Percentiles rank a stretch among this genome's conserved stretches.
Conservation (phyloP, 2,329 filamentous ascomycete genomes). For the Blastomyces gilchristii region DNA sequence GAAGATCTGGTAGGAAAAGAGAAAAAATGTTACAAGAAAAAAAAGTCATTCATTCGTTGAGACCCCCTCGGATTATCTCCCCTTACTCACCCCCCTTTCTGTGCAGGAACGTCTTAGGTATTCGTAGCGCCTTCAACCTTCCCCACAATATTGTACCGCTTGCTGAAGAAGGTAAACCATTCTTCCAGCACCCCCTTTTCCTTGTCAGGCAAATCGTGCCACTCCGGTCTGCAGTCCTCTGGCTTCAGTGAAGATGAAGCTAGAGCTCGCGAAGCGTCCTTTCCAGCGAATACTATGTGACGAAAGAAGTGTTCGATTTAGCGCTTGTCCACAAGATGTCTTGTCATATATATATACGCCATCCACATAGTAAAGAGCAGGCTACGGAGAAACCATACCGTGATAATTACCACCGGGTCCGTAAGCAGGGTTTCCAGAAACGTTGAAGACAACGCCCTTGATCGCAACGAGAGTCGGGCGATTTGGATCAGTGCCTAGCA, state of each 20-base stretch:
- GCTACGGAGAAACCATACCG: slow-evolving; percentile 46
- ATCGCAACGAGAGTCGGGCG: slow-evolving; percentile 50
- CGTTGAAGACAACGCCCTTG: slow-evolving; percentile 90
- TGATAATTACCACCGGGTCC: slow-evolving; percentile 72
- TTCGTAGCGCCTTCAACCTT: slow-evolving; percentile 35
- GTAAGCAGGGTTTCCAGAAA: slow-evolving; percentile 81
- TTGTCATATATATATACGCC: background rate
- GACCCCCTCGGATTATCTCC: background rate
- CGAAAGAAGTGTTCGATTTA: background rate
- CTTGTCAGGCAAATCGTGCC: slow-evolving; percentile 72
- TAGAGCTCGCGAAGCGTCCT: slow-evolving; percentile 87
- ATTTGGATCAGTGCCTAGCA: slow-evolving; percentile 14
- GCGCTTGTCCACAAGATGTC: background rate
- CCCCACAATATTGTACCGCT: slow-evolving; percentile 74
- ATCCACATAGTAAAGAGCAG: background rate
- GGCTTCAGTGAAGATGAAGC: slow-evolving; percentile 75
- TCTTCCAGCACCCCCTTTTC: slow-evolving; percentile 77
- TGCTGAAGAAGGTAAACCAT: slow-evolving; percentile 94
- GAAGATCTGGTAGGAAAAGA: background rate
- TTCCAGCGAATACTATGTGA: slow-evolving; percentile 75
- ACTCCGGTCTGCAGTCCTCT: slow-evolving; percentile 74
- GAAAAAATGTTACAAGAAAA: background rate
- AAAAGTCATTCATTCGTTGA: background rate
- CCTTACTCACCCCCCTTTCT: too few species aligned
- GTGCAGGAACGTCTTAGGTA: slow-evolving; percentile 16